phyloP scores from a whole-genome alignment of 2,329 filamentous ascomycete genomes.

The Daldinia sp. region DNA sequence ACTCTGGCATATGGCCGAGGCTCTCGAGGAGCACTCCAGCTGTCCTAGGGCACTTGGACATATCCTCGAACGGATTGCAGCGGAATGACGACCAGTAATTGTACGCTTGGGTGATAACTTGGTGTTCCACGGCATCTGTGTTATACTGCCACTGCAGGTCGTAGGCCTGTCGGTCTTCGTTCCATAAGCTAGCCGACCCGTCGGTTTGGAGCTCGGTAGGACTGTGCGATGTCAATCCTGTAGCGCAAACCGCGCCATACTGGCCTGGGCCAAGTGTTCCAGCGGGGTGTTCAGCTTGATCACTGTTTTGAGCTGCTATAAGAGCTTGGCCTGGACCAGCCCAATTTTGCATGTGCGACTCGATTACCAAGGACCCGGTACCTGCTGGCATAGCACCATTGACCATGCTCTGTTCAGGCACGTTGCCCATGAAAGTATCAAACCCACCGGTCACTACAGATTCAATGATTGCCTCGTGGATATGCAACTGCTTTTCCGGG shows the following conservation, averaged over 20 bases:
- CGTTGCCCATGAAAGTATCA: neutral
- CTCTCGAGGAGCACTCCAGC: conserved; percentile 17
- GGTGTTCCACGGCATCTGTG: conserved; percentile 8
- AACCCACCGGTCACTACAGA: neutral
- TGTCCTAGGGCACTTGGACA: conserved; percentile 14
- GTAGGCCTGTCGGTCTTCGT: conserved; percentile 1
- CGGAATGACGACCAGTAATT: conserved; percentile 19
- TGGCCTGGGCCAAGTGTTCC: neutral
- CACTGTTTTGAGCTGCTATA: neutral
- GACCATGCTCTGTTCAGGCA: neutral
- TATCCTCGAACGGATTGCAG: conserved; percentile 19
- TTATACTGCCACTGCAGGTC: conserved; percentile 3
- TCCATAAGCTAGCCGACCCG: neutral
- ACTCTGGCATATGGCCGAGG: conserved; percentile 21
- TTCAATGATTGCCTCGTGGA: neutral
- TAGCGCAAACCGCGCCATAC: neutral
- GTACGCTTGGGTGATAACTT: conserved; percentile 14
- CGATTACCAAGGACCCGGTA: neutral
- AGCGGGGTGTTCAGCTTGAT: neutral
- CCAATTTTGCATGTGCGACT: neutral
- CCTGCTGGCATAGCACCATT: neutral
- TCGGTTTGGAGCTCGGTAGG: neutral
- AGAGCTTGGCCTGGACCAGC: neutral
- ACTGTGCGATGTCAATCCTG: neutral
- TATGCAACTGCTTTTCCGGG: neutral